phyloP scores from a whole-genome alignment of 495 filamentous ascomycete genomes.

The Venustampulla echinocandica region DNA sequence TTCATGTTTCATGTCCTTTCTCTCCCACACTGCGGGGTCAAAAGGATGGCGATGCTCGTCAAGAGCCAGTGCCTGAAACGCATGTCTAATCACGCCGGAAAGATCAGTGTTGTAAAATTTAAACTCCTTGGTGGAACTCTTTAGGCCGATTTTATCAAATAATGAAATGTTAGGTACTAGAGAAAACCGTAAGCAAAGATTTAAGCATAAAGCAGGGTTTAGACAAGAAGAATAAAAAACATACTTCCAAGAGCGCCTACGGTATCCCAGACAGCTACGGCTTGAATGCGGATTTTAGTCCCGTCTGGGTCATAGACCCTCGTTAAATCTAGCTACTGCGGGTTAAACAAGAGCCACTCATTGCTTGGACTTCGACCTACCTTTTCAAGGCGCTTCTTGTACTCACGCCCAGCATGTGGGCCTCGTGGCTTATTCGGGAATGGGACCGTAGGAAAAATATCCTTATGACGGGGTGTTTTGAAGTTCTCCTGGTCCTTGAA shows the following conservation, averaged over 20 bases:
- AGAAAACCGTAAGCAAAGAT: too few relatives aligned
- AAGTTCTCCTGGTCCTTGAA: conserved; percentile 56
- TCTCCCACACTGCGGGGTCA: conserved; percentile 53
- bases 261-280: conserved; percentile 57
- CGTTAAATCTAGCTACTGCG: conserved; percentile 10
- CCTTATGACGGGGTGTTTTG: conserved; percentile 11
- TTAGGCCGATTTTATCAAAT: conserved; percentile 19
- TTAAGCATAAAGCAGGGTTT: too few relatives aligned
- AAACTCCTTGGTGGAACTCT: conserved; percentile 18
- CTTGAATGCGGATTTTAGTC: conserved; percentile 30
- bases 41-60: conserved; percentile 60
- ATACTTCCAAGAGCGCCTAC: conserved; percentile 29
- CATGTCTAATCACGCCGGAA: conserved; percentile 45
- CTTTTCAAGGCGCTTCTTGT: conserved; percentile 19
- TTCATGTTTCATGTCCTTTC: conserved; percentile 27
- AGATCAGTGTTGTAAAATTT: conserved; percentile 22
- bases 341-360: background rate
- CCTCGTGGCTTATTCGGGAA: conserved; percentile 17
- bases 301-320: conserved; percentile 19
- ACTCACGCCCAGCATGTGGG: conserved; percentile 7
- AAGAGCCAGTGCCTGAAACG: conserved; percentile 67
- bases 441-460: conserved; percentile 18
- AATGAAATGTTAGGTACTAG: conserved; percentile 14
- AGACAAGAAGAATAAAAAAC: background rate
- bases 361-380: background rate